Conservation (phyloP, 2,329 filamentous ascomycete species). For the Apiospora kogelbergensis region DNA sequence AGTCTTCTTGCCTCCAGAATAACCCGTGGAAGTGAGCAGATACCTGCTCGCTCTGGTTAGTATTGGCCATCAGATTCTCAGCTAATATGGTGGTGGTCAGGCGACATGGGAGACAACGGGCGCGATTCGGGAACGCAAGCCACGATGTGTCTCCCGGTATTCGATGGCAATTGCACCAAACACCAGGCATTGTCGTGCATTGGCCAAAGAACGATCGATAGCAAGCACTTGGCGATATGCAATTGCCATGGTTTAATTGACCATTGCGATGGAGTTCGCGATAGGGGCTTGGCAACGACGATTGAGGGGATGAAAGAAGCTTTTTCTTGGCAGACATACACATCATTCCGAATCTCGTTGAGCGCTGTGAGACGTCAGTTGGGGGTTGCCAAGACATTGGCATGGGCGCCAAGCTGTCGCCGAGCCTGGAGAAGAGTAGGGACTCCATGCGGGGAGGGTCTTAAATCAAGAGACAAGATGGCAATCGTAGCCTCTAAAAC, state of each 20-base stretch:
- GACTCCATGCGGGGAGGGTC: not conserved
- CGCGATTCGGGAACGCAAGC: not conserved
- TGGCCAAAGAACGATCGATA: not conserved
- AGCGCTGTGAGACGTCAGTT: conserved; percentile 35
- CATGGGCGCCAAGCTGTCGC: conserved; percentile 31
- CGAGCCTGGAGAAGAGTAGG: not conserved
- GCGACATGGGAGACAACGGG: not conserved
- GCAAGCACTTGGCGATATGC: conserved; percentile 10
- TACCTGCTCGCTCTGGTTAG: conserved; percentile 39
- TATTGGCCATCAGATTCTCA: not conserved
- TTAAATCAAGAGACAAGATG: conserved; percentile 1
- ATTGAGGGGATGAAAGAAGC: conserved; percentile 14
- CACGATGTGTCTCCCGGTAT: not conserved
- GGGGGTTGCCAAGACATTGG: conserved; percentile 30
- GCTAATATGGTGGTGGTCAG: not conserved
- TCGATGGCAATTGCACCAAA: not conserved
- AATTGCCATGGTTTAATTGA: not conserved
- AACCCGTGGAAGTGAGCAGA: conserved; percentile 60
- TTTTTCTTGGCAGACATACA: conserved; percentile 27
- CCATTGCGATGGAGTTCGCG: not conserved
- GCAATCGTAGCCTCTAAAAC: not conserved
- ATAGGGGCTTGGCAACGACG: conserved; percentile 2
- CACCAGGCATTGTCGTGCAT: not conserved
- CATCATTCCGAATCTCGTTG: conserved; percentile 35
- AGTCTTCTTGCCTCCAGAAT: conserved; percentile 48